These are phyloP conservation scores for Forsythia suspensa DNA, from an alignment of 257 asterid species.

Conservation along the genomic window DNA sequence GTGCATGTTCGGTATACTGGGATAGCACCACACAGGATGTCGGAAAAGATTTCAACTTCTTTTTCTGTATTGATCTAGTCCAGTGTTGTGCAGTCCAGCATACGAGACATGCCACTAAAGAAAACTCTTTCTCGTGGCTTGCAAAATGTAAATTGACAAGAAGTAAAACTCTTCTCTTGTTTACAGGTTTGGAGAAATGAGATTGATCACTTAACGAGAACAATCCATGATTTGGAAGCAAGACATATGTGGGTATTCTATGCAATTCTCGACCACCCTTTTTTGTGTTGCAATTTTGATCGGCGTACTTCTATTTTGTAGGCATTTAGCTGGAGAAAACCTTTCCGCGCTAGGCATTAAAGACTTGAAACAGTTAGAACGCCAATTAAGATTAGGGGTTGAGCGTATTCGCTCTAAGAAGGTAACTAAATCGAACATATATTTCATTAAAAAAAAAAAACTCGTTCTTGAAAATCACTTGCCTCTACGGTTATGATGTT, in stretches of 20 bases:
- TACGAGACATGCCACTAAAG: background rate
- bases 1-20: background rate
- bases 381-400: constrained; percentile 53
- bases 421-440: constrained; percentile 23
- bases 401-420: constrained; percentile 60
- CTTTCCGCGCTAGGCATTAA: constrained; percentile 50
- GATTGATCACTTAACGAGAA: constrained; percentile 48
- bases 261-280: background rate
- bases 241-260: constrained; percentile 38
- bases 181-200: constrained; percentile 54
- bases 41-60: too few relatives aligned
- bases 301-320: constrained; percentile 13
- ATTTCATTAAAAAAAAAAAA: too few relatives aligned
- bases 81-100: background rate
- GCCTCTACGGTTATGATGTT: background rate
- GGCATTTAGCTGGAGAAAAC: constrained; percentile 63
- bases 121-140: background rate
- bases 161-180: background rate
- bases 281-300: background rate
- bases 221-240: constrained; percentile 48
- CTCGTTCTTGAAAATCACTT: too few relatives aligned
- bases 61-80: background rate
- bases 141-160: background rate
- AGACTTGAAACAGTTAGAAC: constrained; percentile 60
- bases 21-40: background rate